phyloP scores from a whole-genome alignment of 139 green algal genomes.

The Chlorella sp. region DNA sequence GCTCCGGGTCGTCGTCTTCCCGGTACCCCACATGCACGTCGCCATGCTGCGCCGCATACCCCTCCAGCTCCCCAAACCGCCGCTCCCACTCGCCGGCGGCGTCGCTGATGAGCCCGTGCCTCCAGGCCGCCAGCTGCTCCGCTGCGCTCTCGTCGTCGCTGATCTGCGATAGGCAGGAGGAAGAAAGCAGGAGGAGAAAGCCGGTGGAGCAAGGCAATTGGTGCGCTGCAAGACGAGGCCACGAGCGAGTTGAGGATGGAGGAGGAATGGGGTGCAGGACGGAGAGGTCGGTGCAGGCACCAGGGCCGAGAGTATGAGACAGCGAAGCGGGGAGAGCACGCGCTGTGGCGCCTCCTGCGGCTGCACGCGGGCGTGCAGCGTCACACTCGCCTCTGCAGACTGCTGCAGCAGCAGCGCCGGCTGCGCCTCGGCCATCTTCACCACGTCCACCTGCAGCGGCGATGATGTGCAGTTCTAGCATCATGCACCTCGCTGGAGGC shows the following conservation, averaged over 20 bases:
- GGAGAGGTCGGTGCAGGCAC: too few species aligned
- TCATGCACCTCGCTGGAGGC: too few species aligned
- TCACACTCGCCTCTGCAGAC: neutral
- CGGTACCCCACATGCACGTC: constrained; percentile 65
- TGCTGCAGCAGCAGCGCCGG: constrained; percentile 60
- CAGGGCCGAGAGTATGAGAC: too few species aligned
- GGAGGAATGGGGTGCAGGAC: too few species aligned
- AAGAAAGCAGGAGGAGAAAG: too few species aligned
- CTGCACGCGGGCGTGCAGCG: neutral
- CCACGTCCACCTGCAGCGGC: constrained; percentile 61
- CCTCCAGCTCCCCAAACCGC: constrained; percentile 46
- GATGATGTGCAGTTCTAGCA: too few species aligned
- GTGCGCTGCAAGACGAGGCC: too few species aligned
- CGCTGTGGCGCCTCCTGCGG: too few species aligned
- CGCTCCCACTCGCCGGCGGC: constrained; percentile 52
- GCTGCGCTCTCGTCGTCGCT: constrained; percentile 11
- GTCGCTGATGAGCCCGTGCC: constrained; percentile 62
- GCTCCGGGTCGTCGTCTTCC: constrained; percentile 53
- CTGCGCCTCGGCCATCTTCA: constrained; percentile 52
- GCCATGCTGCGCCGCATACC: constrained; percentile 57
- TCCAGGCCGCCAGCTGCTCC: constrained; percentile 54
- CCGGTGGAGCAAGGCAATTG: neutral
- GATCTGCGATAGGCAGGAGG: too few species aligned
- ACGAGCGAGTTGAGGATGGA: too few species aligned
- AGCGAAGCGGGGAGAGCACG: too few species aligned